Base-by-base conservation (phyloP, 768 basidiomycete species). In the Lactarius akahatsu region DNA sequence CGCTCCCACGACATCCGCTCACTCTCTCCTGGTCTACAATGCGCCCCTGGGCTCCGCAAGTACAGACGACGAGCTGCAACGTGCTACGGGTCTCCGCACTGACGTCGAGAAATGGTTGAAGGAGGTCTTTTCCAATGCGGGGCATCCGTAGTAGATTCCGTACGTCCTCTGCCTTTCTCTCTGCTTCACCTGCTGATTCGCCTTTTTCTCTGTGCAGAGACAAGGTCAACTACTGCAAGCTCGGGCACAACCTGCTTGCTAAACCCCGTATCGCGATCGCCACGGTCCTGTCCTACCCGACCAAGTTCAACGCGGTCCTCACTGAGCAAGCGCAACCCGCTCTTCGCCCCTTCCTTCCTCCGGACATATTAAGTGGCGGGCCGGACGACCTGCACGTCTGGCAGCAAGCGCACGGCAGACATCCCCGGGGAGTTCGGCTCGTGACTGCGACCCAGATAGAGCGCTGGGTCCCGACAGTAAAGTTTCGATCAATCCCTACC, bases 401-500 rank as follows among this genome's bases (percentile, higher is more conserved):
- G 92, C 77, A 78, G 34, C 76, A 76, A 55, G 79, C 74, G 38
- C 81, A 92, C 73, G 65, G n/a, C 81, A 0, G 77, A 74, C 28
- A 74, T 78, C 0, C 74, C 90, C 23, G 76, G 81, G 64, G 82
- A 85, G 72, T 81, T 88, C 72, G 77, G 92, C 90, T 23, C 38
- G 70, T 61, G 32, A 32, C 86, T 30, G 67, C 76, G 26, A 78
- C 82, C 32, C 80, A 91, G 65, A 91, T 95, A 32, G 94, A 95
- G 75, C 87, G 84, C 72, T 94, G 92, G 91, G 86, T 87, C 47
- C 95, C 69, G 91, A 94, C 77, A 88, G 93, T 93, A 73, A 67
- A 80, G 69, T 10, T 15, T 36, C 32, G 4, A 32, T 56, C 62
- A 61, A 8, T 23, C 60, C 36, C 36, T 36, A 36, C 9, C 36